These are phyloP conservation scores for Lactarius tabidus DNA, from an alignment of 768 basidiomycete species.

Conservation along the genomic window DNA sequence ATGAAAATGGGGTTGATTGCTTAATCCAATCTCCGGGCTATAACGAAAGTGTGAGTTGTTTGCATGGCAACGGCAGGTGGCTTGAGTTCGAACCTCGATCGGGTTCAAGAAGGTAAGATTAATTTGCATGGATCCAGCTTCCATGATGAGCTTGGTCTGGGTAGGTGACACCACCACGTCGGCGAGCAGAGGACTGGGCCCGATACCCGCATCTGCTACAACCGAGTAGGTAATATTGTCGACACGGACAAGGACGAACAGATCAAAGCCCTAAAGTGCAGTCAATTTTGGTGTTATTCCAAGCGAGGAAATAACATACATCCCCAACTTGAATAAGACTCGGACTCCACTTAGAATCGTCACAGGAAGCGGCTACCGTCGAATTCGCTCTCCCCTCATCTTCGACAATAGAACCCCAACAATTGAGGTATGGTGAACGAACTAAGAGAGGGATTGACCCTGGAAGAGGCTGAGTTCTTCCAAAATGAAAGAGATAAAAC, in stretches of 20 bases:
- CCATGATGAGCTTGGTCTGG: not conserved
- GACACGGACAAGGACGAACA: not conserved
- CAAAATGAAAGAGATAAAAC: not conserved
- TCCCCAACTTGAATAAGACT: no score
- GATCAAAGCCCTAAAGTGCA: no score
- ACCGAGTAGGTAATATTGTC: not conserved
- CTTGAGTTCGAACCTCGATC: not conserved
- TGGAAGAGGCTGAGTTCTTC: not conserved
- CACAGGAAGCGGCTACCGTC: no score
- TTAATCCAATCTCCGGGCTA: conserved; percentile 32
- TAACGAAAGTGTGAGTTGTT: not conserved
- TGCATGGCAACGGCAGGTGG: not conserved
- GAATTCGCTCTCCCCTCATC: no score
- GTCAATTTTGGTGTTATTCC: no score
- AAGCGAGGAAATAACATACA: no score
- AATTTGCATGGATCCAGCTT: not conserved
- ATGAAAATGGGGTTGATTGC: not conserved
- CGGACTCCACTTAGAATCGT: no score
- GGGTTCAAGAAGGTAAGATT: not conserved
- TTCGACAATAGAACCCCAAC: conserved; percentile 10
- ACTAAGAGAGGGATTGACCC: conserved; percentile 27
- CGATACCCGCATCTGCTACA: not conserved
- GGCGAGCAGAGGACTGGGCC: no score
- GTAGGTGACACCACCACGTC: not conserved
- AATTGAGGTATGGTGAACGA: conserved; percentile 29